A percentile compares a stretch with the other conserved stretches of the same genome.
Conservation (phyloP, 257 asterid species). For the Nemophila menziesii region DNA sequence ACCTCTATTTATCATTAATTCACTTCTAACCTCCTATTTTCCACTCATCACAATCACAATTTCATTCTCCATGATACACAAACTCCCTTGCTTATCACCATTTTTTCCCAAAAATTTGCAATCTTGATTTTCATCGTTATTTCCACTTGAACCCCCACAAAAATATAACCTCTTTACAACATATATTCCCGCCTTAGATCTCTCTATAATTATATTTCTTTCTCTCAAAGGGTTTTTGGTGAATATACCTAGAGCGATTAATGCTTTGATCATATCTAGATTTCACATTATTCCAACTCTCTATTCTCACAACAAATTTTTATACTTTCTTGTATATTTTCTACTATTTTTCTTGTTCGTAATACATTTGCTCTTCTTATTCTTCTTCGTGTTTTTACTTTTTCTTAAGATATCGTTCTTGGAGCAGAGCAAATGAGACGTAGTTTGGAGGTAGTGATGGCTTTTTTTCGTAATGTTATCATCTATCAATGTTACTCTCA, state of each 20-base stretch:
- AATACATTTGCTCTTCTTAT: slow-evolving; percentile 8
- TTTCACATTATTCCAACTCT: slow-evolving; percentile 3
- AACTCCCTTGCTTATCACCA: slow-evolving; percentile 1
- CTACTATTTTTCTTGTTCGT: not conserved
- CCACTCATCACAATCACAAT: slow-evolving; percentile 11
- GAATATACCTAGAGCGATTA: slow-evolving; percentile 20
- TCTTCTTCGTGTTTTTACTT: slow-evolving; percentile 14
- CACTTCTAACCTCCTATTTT: slow-evolving; percentile 8
- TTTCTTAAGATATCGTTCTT: slow-evolving; percentile 45
- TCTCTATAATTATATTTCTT: not conserved
- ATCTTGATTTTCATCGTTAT: slow-evolving; percentile 3
- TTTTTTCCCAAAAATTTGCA: not conserved
- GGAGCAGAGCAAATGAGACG: slow-evolving; percentile 47
- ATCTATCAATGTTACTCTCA: too few relatives aligned
- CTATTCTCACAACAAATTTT: slow-evolving; percentile 3
- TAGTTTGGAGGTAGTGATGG: slow-evolving; percentile 48
- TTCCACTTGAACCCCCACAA: slow-evolving; percentile 6
- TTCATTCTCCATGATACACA: slow-evolving; percentile 6
- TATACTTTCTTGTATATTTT: slow-evolving; percentile 3
- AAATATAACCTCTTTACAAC: slow-evolving; percentile 1
- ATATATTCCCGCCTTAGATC: slow-evolving; percentile 3
- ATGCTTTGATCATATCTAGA: slow-evolving; percentile 4
- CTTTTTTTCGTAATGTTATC: slow-evolving; percentile 12
- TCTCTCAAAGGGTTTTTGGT: slow-evolving; percentile 4
- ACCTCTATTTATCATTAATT: slow-evolving; percentile 1